Percentiles rank a stretch among this genome's conserved stretches.
phyloP scores from a whole-genome alignment of 345 rosid genomes.

The Eucalyptus tenuipes region DNA sequence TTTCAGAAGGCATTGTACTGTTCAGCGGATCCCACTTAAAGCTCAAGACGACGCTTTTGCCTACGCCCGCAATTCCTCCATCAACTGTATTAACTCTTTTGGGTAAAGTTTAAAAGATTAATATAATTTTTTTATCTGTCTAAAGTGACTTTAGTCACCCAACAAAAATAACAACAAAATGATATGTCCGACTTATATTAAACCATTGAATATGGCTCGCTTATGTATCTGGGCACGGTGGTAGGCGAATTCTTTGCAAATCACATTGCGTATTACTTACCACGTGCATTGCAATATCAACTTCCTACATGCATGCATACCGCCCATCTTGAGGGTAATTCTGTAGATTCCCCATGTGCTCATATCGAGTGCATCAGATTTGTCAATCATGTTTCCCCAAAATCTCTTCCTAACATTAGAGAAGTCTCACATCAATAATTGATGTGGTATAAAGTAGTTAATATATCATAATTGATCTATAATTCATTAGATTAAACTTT shows the following conservation, averaged over 20 bases:
- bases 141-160: background rate
- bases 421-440: too few species aligned
- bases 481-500: too few species aligned
- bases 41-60: background rate
- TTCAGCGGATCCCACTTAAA: background rate
- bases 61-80: background rate
- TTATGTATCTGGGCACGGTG: background rate
- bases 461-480: too few species aligned
- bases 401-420: background rate
- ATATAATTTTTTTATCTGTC: background rate
- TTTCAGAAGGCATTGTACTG: background rate
- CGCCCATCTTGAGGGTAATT: background rate
- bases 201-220: background rate
- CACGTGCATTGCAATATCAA: background rate
- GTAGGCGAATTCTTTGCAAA: background rate
- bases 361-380: background rate
- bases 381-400: too few species aligned
- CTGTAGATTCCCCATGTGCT: too few species aligned
- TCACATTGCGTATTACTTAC: background rate
- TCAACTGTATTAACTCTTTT: background rate
- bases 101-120: background rate
- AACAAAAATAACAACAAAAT: background rate
- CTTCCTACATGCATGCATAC: background rate
- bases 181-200: background rate
- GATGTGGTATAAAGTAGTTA: too few species aligned